phyloP scores from a whole-genome alignment of 805 yeast species.

The Yarrowia bubula region DNA sequence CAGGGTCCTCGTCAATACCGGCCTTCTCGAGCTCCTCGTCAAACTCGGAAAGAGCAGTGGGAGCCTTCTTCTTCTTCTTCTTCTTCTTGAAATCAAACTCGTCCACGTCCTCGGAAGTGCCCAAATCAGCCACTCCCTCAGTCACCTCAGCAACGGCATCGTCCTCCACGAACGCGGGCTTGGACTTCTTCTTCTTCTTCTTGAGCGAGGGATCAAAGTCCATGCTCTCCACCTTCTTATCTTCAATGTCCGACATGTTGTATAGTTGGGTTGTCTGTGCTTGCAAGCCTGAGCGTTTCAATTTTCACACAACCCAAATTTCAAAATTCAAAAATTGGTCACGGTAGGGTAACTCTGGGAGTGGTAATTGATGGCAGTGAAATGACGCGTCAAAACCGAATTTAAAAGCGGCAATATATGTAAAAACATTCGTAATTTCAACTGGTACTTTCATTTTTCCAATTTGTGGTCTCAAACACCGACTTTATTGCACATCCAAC shows the following conservation, averaged over 20 bases:
- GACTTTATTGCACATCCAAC: background rate
- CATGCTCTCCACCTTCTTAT: slow-evolving; percentile 9
- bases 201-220: slow-evolving; percentile 39
- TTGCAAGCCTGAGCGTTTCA: background rate
- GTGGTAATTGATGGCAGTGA: background rate
- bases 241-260: slow-evolving; percentile 29
- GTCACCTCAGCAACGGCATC: slow-evolving; percentile 45
- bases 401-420: background rate
- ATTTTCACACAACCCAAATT: background rate
- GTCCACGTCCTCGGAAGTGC: slow-evolving; percentile 43
- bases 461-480: too few relatives aligned
- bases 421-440: background rate
- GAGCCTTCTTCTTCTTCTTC: slow-evolving; percentile 38
- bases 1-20: slow-evolving; percentile 61
- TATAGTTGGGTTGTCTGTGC: background rate
- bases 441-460: too few relatives aligned
- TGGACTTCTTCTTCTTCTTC: slow-evolving; percentile 42
- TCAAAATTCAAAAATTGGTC: background rate
- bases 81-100: slow-evolving; percentile 68
- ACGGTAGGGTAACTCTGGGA: slow-evolving; percentile 5
- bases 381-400: background rate
- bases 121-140: slow-evolving; percentile 72
- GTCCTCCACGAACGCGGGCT: slow-evolving; percentile 31
- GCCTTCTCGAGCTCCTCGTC: slow-evolving; percentile 89
- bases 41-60: slow-evolving; percentile 68